Evolutionary conservation across 208 protist species (phyloP), one percentile per base, ranked within the genome.

Genomic region (Tritrichomonas foetus): DNA sequence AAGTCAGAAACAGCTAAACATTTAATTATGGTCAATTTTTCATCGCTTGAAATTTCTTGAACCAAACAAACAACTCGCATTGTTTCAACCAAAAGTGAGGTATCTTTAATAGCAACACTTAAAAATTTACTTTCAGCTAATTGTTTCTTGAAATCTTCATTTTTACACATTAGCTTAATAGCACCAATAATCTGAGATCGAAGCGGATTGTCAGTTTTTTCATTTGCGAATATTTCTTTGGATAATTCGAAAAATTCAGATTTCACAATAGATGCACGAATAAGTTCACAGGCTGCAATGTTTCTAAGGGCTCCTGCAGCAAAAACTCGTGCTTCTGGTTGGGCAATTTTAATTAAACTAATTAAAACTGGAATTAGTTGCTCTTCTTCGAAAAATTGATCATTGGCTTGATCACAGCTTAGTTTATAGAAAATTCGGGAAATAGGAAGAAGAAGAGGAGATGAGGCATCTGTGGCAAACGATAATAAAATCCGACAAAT

Each of bases 371-470:
- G 8, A 39, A 47, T 47, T 57, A 89, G 14, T 16, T 53, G 8
- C 44, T 89, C 78, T 41, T 89, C 78, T 39, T 53, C 9, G 16
- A 89, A 89, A 50, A 53, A 89, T 39, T 33, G 14, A 57, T 89
- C 78, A 30, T 89, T 89, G 3, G 47, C 13, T 11, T 49, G 44
- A 50, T 89, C 78, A 89, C 47, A 53, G 27, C 78, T 89, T 2
- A 89, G 47, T 39, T 89, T 89, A 20, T 89, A 89, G 30, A 89
- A 89, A 20, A 89, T 89, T 16, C 78, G 8, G 3, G 78, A 25
- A 39, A 89, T 36, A 39, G 78, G 78, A 61, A 89, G 47, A 57
- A 89, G 78, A n/a, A 89, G 47, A 39, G 78, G 47, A 53, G 78
- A 89, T n/a, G 78, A 89, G 0, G 78, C 11, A 89, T 53, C 41